These are phyloP conservation scores for Bombardia bombarda DNA, from an alignment of 495 filamentous ascomycete species.

Conservation along the genomic window DNA sequence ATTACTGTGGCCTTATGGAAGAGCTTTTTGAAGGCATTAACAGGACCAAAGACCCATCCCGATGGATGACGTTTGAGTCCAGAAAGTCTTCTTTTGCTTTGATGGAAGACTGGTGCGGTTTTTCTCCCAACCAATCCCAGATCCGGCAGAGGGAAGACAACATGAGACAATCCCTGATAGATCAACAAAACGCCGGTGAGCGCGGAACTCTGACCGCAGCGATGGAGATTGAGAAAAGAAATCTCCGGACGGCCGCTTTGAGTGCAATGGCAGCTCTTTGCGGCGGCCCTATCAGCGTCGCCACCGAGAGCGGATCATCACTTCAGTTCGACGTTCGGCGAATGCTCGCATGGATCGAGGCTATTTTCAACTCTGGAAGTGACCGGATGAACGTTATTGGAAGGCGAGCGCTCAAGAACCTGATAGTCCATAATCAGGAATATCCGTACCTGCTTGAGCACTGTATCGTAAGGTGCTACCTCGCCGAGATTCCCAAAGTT, in stretches of 20 bases:
- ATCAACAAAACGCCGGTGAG: slow-evolving; percentile 54
- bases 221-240: slow-evolving; percentile 94
- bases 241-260: slow-evolving; percentile 79
- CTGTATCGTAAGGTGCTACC: slow-evolving; percentile 83
- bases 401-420: slow-evolving; percentile 77
- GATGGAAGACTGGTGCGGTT: slow-evolving; percentile 99
- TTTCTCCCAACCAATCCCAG: slow-evolving; percentile 81
- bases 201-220: slow-evolving; percentile 70
- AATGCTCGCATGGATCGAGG: slow-evolving; percentile 90
- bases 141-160: slow-evolving; percentile 77
- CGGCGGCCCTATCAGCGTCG: slow-evolving; percentile 82
- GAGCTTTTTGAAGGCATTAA: slow-evolving; percentile 89
- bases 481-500: slow-evolving; percentile 65
- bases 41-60: slow-evolving; percentile 71
- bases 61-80: slow-evolving; percentile 94
- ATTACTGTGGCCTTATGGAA: slow-evolving; percentile 91
- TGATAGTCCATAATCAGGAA: slow-evolving; percentile 84
- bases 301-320: slow-evolving; percentile 70
- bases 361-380: slow-evolving; percentile 82
- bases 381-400: slow-evolving; percentile 92
- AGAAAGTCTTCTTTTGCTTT: slow-evolving; percentile 87
- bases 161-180: slow-evolving; percentile 74
- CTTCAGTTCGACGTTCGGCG: slow-evolving; percentile 86
- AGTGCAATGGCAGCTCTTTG: slow-evolving; percentile 95
- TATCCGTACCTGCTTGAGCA: slow-evolving; percentile 76